Evolutionary conservation across 2,329 filamentous ascomycete species (phyloP).

Genomic region (Fusarium sp.): DNA sequence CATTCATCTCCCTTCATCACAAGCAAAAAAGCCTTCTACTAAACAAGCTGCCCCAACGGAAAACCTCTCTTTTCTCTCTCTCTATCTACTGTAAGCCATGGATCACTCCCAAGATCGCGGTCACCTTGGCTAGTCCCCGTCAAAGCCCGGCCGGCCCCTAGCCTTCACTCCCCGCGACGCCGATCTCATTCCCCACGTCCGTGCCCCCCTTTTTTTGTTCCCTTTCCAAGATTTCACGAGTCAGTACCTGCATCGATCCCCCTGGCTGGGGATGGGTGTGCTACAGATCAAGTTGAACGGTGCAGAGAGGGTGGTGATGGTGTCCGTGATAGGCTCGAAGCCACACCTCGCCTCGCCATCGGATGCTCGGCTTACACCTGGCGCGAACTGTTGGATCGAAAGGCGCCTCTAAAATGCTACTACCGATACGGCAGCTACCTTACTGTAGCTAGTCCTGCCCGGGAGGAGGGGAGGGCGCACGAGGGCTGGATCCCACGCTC

Average conservation of each 20-base stretch:
- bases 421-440: neutral
- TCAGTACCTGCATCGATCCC: constrained; percentile 11
- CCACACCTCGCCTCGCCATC: neutral
- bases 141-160: constrained; percentile 6
- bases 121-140: neutral
- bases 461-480: neutral
- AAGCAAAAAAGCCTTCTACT: neutral
- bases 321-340: constrained; percentile 5
- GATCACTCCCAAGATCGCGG: neutral
- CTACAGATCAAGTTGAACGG: neutral
- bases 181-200: constrained; percentile 14
- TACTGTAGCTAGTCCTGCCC: neutral
- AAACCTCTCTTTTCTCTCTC: neutral
- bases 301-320: neutral
- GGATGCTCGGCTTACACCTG: constrained; percentile 1
- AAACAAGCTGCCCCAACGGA: neutral
- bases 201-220: constrained; percentile 2
- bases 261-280: neutral
- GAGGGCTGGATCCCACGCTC: neutral
- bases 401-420: neutral
- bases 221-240: constrained; percentile 8
- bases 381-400: neutral
- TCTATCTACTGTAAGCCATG: neutral
- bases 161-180: constrained; percentile 4
- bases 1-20: constrained; percentile 5